phyloP scores from a whole-genome alignment of 352 stramenopile species.

The Globisporangium sylvaticum region DNA sequence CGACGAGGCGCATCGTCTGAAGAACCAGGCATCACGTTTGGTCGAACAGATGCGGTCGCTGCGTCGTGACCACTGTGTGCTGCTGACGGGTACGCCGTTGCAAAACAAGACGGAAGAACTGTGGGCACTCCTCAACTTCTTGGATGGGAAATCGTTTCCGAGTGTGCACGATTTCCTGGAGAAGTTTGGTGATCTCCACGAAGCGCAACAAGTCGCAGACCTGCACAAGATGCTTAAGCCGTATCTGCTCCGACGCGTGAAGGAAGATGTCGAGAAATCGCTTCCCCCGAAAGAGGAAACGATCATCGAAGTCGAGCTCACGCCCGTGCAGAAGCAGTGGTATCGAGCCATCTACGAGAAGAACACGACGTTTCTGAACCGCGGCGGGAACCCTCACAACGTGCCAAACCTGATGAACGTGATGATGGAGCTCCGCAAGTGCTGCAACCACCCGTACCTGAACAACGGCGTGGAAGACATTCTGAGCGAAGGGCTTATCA shows the following conservation, averaged over 20 bases:
- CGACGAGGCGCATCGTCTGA: conserved; percentile 87
- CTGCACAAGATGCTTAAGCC: conserved; percentile 90
- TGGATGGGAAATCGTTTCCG: conserved; percentile 92
- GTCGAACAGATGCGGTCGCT: conserved; percentile 85
- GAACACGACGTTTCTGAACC: conserved; percentile 91
- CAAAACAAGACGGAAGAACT: conserved; percentile 99
- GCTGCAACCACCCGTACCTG: conserved; percentile 90
- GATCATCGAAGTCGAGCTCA: conserved; percentile 90
- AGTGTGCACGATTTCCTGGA: conserved; percentile 92
- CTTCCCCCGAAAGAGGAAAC: conserved; percentile 88
- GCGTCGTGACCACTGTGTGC: conserved; percentile 75
- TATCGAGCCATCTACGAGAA: conserved; percentile 95
- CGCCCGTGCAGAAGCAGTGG: conserved; percentile 88
- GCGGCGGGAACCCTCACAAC: conserved; percentile 74
- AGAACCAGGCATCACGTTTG: conserved; percentile 83
- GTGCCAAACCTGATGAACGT: conserved; percentile 90
- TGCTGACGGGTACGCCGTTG: conserved; percentile 84
- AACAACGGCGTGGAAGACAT: conserved; percentile 92
- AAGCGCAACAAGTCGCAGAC: conserved; percentile 85
- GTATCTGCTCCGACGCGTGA: conserved; percentile 85
- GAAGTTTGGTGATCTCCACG: conserved; percentile 87
- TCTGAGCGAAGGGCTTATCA: conserved; percentile 72
- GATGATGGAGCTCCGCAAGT: conserved; percentile 91
- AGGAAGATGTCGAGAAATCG: conserved; percentile 89
- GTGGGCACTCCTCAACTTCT: conserved; percentile 99